These are phyloP conservation scores for Serendipita sp. DNA, from an alignment of 1,284 basidiomycete genomes.

Conservation along the genomic window DNA sequence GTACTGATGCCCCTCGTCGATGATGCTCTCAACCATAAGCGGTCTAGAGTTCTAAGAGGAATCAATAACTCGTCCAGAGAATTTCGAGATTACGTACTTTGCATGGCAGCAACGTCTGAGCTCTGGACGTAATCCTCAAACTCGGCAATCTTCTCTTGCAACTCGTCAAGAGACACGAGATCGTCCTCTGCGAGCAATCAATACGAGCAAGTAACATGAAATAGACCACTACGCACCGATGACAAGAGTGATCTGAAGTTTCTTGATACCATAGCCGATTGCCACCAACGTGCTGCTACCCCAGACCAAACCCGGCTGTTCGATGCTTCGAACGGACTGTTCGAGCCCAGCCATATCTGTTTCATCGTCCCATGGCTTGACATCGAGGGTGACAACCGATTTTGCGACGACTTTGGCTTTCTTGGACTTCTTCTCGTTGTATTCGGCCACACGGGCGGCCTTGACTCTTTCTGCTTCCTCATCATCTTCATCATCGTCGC, in stretches of 20 bases:
- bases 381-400: slow-evolving; percentile 92
- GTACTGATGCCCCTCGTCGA: neutral
- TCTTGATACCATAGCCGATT: slow-evolving; percentile 86
- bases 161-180: slow-evolving; percentile 85
- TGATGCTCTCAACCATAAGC: neutral
- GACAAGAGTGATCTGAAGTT: slow-evolving; percentile 90
- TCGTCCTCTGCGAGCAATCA: slow-evolving; percentile 60
- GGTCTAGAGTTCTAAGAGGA: slow-evolving; percentile 8
- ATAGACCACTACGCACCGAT: slow-evolving; percentile 48
- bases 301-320: slow-evolving; percentile 90
- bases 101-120: slow-evolving; percentile 81
- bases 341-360: slow-evolving; percentile 91
- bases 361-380: slow-evolving; percentile 99
- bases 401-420: slow-evolving; percentile 87
- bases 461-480: slow-evolving; percentile 90
- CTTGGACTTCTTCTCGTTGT: slow-evolving; percentile 84
- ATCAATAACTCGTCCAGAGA: neutral
- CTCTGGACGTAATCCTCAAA: slow-evolving; percentile 96
- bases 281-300: slow-evolving; percentile 83
- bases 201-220: slow-evolving; percentile 8
- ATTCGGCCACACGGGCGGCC: slow-evolving; percentile 87
- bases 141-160: slow-evolving; percentile 79
- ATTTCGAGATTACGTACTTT: slow-evolving; percentile 40
- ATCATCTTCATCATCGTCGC: slow-evolving; percentile 82
- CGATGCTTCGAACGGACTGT: slow-evolving; percentile 69